phyloP scores from a whole-genome alignment of 2,329 filamentous ascomycete genomes.

The Trichoderma hamatum region DNA sequence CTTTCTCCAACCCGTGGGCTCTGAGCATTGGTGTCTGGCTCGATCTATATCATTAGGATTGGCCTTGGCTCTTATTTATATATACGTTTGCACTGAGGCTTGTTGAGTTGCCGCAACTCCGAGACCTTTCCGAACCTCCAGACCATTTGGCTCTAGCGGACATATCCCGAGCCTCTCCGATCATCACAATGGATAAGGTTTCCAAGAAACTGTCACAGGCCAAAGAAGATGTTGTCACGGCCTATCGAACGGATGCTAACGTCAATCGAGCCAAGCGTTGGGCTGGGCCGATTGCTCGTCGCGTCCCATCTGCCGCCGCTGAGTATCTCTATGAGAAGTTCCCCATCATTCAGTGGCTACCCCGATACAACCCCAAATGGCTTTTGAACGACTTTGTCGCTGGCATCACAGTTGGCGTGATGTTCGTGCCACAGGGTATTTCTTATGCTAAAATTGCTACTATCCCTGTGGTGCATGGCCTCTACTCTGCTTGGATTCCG shows the following conservation, averaged over 20 bases:
- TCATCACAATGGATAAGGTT: constrained; percentile 30
- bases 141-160: background rate
- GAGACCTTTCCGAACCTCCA: constrained; percentile 23
- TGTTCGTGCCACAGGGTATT: constrained; percentile 64
- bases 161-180: constrained; percentile 9
- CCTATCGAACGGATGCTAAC: constrained; percentile 36
- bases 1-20: background rate
- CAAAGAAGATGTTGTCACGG: constrained; percentile 30
- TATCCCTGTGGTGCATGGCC: constrained; percentile 62
- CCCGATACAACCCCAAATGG: constrained; percentile 64
- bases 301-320: constrained; percentile 55
- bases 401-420: constrained; percentile 61
- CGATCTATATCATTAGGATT: constrained; percentile 5
- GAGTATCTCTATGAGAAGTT: constrained; percentile 64
- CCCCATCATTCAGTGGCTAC: constrained; percentile 65
- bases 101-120: constrained; percentile 23
- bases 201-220: constrained; percentile 26
- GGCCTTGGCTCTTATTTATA: constrained; percentile 8
- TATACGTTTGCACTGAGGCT: constrained; percentile 1
- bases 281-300: constrained; percentile 31
- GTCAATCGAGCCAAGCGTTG: constrained; percentile 34
- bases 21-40: constrained; percentile 5
- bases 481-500: constrained; percentile 63
- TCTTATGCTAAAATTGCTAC: constrained; percentile 65
- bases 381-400: constrained; percentile 63